These are phyloP conservation scores for Epithemia pelagica DNA, from an alignment of 108 stramenopile species.

Conservation along the genomic window DNA sequence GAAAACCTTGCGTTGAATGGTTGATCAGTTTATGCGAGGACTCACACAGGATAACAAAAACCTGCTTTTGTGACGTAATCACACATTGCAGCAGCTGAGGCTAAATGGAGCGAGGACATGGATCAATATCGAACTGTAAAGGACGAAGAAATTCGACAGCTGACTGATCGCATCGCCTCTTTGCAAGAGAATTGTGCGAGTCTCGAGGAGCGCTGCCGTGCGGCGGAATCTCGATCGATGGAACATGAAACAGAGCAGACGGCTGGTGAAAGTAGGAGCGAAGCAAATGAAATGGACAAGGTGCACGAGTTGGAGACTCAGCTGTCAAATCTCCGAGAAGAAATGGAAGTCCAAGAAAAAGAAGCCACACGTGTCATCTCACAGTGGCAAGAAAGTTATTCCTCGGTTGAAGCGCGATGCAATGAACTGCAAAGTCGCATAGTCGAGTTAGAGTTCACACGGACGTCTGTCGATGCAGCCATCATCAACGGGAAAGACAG, in stretches of 20 bases:
- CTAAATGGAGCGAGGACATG: no score
- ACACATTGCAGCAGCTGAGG: no score
- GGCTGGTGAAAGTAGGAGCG: background rate
- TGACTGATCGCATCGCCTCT: background rate
- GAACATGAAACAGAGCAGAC: background rate
- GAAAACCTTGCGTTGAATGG: background rate
- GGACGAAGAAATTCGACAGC: constrained; percentile 11
- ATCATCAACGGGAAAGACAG: background rate
- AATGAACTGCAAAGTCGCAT: constrained; percentile 13
- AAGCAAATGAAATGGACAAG: constrained; percentile 8
- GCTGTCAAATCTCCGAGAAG: constrained; percentile 26
- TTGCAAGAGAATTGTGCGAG: background rate
- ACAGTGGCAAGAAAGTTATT: constrained; percentile 37
- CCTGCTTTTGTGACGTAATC: no score
- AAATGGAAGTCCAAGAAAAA: constrained; percentile 40
- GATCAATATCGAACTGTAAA: constrained; percentile 1
- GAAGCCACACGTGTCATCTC: constrained; percentile 41
- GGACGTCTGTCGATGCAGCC: no score
- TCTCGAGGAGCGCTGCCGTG: background rate
- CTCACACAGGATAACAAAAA: no score
- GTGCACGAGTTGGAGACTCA: constrained; percentile 36
- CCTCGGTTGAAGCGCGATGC: constrained; percentile 16
- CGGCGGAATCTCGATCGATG: background rate
- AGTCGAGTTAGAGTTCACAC: constrained; percentile 3
- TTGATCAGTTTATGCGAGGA: background rate